Evolutionary conservation across 495 filamentous ascomycete species (phyloP).

Genomic region (Patellaria atrata): DNA sequence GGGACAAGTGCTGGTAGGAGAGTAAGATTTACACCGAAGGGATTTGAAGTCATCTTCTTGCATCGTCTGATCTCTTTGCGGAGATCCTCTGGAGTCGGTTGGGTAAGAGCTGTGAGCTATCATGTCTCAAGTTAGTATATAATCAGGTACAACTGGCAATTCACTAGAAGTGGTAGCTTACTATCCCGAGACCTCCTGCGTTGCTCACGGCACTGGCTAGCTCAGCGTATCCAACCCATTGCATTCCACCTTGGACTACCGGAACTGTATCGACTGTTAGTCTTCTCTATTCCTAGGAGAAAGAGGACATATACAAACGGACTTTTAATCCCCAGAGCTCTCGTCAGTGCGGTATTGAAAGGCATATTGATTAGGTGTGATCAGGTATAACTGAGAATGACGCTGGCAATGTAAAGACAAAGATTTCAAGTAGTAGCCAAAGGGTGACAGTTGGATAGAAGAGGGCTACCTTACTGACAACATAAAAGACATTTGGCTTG

Average conservation of each 20-base stretch:
- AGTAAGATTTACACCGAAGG: slow-evolving; percentile 94
- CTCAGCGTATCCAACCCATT: slow-evolving; percentile 83
- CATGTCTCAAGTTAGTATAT: slow-evolving; percentile 1
- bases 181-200: slow-evolving; percentile 83
- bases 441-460: too few relatives aligned
- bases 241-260: slow-evolving; percentile 97
- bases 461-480: too few relatives aligned
- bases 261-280: slow-evolving; percentile 45
- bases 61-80: slow-evolving; percentile 85
- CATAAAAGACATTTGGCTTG: too few relatives aligned
- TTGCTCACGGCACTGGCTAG: slow-evolving; percentile 89
- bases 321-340: slow-evolving; percentile 77
- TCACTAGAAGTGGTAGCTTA: slow-evolving; percentile 22
- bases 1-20: slow-evolving; percentile 80
- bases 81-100: slow-evolving; percentile 83
- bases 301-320: slow-evolving; percentile 22
- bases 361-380: slow-evolving; percentile 67
- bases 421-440: too few relatives aligned
- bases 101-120: slow-evolving; percentile 78
- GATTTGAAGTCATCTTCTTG: slow-evolving; percentile 67
- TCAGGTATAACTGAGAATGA: too few relatives aligned
- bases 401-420: too few relatives aligned
- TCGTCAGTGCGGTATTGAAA: slow-evolving; percentile 81
- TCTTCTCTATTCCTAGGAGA: background rate
- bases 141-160: background rate